These are phyloP conservation scores for Starmera amethionina DNA, from an alignment of 805 yeast species.

Conservation along the genomic window DNA sequence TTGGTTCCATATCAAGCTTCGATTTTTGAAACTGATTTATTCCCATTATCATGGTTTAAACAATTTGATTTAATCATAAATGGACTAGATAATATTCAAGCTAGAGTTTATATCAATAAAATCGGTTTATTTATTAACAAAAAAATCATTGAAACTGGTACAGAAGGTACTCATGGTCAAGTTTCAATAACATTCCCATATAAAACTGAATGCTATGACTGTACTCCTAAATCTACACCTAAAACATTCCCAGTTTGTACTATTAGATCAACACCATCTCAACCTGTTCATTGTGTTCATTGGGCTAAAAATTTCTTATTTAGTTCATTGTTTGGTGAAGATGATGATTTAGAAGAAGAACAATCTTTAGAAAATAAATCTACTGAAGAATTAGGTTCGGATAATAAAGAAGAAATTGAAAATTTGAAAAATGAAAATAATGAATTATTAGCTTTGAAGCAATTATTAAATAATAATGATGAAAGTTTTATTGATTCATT, in stretches of 20 bases:
- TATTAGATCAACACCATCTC: slow-evolving; percentile 92
- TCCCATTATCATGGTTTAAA: slow-evolving; percentile 68
- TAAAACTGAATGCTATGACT: slow-evolving; percentile 85
- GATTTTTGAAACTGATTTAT: slow-evolving; percentile 65
- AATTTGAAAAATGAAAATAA: slow-evolving; percentile 57
- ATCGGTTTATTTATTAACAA: slow-evolving; percentile 64
- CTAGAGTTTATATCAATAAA: slow-evolving; percentile 81
- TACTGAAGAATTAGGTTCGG: slow-evolving; percentile 43
- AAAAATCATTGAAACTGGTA: slow-evolving; percentile 88
- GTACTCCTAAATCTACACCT: slow-evolving; percentile 80
- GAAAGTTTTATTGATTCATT: slow-evolving; percentile 32
- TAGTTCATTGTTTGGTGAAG: slow-evolving; percentile 63
- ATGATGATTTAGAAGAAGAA: slow-evolving; percentile 20
- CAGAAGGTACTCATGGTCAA: slow-evolving; percentile 92
- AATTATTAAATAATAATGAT: slow-evolving; percentile 18
- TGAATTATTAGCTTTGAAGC: slow-evolving; percentile 45
- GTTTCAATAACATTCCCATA: slow-evolving; percentile 85
- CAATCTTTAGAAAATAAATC: slow-evolving; percentile 22
- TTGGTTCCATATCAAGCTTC: slow-evolving; percentile 78
- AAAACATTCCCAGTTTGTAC: slow-evolving; percentile 94
- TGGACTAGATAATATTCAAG: slow-evolving; percentile 90
- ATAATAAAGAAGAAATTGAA: slow-evolving; percentile 54
- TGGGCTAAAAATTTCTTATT: slow-evolving; percentile 95
- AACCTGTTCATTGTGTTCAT: slow-evolving; percentile 91
- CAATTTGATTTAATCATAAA: slow-evolving; percentile 78